These are phyloP conservation scores for Gyrodon lividus DNA, from an alignment of 768 basidiomycete genomes.

Conservation along the genomic window DNA sequence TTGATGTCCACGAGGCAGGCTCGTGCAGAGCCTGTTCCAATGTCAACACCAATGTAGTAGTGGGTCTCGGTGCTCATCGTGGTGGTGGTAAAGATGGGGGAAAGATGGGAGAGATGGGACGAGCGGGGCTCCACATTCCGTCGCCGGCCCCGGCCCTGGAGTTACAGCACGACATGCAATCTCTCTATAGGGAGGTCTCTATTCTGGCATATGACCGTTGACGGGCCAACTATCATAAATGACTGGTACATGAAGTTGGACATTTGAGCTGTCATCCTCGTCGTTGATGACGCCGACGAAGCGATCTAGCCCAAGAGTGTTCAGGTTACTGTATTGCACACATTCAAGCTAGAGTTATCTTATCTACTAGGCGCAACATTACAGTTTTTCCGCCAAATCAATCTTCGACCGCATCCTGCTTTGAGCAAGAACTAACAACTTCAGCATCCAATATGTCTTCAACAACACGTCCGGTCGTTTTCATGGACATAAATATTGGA, in stretches of 20 bases:
- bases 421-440: not conserved
- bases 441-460: constrained; percentile 38
- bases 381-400: not conserved
- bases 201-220: not conserved
- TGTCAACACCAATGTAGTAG: constrained; percentile 76
- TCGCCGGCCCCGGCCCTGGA: not conserved
- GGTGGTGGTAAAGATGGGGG: not conserved
- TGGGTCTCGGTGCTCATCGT: constrained; percentile 36
- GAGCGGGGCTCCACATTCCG: constrained; percentile 10
- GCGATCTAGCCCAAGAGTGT: not conserved
- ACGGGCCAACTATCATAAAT: not conserved
- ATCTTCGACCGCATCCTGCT: not conserved
- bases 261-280: not conserved
- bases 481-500: constrained; percentile 96
- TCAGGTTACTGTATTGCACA: no score
- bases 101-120: not conserved
- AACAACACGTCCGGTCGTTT: constrained; percentile 79
- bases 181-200: not conserved
- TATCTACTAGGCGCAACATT: not conserved
- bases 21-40: constrained; percentile 93
- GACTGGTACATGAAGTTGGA: not conserved
- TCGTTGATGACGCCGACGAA: not conserved
- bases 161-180: constrained; percentile 1
- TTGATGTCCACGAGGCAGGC: constrained; percentile 72
- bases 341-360: no score